These are phyloP conservation scores for Albatrellus ellisii DNA, from an alignment of 768 basidiomycete species.

Conservation along the genomic window DNA sequence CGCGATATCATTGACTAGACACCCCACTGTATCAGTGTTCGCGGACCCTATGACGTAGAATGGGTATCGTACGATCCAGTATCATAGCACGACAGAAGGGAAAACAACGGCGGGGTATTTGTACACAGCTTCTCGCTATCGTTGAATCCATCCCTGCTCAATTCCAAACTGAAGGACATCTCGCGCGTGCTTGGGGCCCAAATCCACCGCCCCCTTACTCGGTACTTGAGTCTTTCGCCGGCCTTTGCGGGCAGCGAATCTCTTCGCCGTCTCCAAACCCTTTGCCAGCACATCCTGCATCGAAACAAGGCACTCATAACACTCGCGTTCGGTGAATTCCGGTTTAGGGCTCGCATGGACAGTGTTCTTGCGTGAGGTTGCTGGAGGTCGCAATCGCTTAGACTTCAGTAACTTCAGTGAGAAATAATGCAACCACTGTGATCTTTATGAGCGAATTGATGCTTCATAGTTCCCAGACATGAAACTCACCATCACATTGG, in stretches of 20 bases:
- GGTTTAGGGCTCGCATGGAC: constrained; percentile 13
- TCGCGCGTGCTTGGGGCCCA: constrained; percentile 27
- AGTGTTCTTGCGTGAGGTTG: constrained; percentile 23
- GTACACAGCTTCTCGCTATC: no score
- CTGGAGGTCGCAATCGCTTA: constrained; percentile 48
- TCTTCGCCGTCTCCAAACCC: constrained; percentile 27
- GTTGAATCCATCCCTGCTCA: constrained; percentile 46
- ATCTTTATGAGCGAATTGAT: background rate
- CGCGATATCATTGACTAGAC: no score
- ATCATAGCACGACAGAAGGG: no score
- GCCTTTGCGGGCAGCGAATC: constrained; percentile 19
- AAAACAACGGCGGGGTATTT: no score
- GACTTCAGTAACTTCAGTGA: constrained; percentile 53
- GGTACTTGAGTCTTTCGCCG: constrained; percentile 22
- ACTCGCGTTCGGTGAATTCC: constrained; percentile 50
- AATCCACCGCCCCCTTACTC: constrained; percentile 15
- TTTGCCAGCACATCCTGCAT: constrained; percentile 45
- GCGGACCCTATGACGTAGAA: no score
- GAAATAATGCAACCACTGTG: constrained; percentile 88
- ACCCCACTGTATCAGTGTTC: no score
- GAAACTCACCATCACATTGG: constrained; percentile 75
- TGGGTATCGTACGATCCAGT: no score
- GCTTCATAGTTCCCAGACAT: background rate
- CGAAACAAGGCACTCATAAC: constrained; percentile 56
- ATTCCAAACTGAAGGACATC: constrained; percentile 52